These are phyloP conservation scores for Mycena olivaceomarginata DNA, from an alignment of 768 basidiomycete species.

Conservation along the genomic window DNA sequence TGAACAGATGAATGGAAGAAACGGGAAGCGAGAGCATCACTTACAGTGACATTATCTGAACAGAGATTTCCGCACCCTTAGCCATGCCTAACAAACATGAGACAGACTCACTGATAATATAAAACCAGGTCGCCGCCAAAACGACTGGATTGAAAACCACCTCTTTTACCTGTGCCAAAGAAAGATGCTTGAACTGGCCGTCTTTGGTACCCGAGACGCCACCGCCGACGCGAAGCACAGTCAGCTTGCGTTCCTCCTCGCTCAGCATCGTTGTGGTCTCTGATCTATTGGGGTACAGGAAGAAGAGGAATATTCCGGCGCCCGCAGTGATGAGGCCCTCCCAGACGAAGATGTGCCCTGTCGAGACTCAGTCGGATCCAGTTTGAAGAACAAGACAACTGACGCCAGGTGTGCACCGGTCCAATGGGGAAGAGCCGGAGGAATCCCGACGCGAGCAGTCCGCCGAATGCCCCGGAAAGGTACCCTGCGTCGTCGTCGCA, in stretches of 20 bases:
- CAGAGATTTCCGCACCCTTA: background rate
- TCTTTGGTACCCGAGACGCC: background rate
- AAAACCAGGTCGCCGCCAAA: slow-evolving; percentile 5
- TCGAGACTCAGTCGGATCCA: too few species aligned
- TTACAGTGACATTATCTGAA: slow-evolving; percentile 20
- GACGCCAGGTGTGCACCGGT: slow-evolving; percentile 18
- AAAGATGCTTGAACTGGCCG: background rate
- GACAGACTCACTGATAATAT: slow-evolving; percentile 14
- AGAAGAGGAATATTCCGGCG: slow-evolving; percentile 51
- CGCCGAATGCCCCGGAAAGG: slow-evolving; percentile 30
- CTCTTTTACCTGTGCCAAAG: background rate
- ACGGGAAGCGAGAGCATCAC: too few species aligned
- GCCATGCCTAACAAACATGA: too few species aligned
- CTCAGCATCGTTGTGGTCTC: slow-evolving; percentile 60
- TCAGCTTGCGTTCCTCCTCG: slow-evolving; percentile 54
- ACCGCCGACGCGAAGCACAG: slow-evolving; percentile 25
- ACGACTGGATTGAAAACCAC: slow-evolving; percentile 15
- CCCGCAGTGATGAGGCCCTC: slow-evolving; percentile 48
- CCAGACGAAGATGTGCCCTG: slow-evolving; percentile 27
- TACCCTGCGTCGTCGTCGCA: background rate
- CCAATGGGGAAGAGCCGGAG: slow-evolving; percentile 17
- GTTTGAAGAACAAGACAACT: background rate
- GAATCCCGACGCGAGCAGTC: slow-evolving; percentile 16
- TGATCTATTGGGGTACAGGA: slow-evolving; percentile 54
- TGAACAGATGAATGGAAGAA: background rate